Evolutionary conservation across 2,329 filamentous ascomycete species (phyloP), one percentile per base, ranked within the genome.

Genomic region (Exophiala dermatitidis): DNA sequence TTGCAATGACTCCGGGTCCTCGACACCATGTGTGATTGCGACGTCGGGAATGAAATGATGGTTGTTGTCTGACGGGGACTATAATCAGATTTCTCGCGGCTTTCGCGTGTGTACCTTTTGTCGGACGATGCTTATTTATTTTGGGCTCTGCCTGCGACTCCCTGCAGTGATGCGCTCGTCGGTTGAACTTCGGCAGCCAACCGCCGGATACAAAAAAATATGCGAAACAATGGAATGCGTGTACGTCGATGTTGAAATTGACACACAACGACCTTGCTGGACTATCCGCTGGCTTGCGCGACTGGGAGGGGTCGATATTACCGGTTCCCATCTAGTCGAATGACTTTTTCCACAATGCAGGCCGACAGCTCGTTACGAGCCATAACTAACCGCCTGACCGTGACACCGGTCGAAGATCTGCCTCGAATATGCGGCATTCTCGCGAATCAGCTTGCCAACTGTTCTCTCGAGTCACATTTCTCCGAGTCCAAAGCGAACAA

Each of bases 371-470:
- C 67, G 48, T 63, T 76, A 19, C 71, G 72, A 53, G 70, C 71
- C 1, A 68, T 74, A 41, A 71, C 71, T 26, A 70, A 74, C 58
- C 71, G 71, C 40, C 75, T 96, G 60, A 83, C 84, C 1, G 83
- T 86, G 1, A 84, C 86, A 7, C 77, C 86, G 0, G 76, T 81
- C n/a, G 73, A 81, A 44, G 83, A 91, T 60, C 81, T 96, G 3
- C 88, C 88, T 52, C 78, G 80, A 50, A 77, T 90, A 46, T 79
- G 87, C 54, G 83, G 87, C 32, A 80, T 81, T 56, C 80, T 96
- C 59, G 80, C 80, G 46, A 68, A 73, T 46, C 73, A 74, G 10
- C 67, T 85, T 48, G 72, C 72, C 62, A 74, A 74, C 64, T 83
- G 79, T 69, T 73, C 69, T 60, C 69, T 75, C 44, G 66, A 86